Percentiles rank a stretch among this genome's conserved stretches.
phyloP scores from a whole-genome alignment of 345 rosid species.

The Arabidopsis arenosa region DNA sequence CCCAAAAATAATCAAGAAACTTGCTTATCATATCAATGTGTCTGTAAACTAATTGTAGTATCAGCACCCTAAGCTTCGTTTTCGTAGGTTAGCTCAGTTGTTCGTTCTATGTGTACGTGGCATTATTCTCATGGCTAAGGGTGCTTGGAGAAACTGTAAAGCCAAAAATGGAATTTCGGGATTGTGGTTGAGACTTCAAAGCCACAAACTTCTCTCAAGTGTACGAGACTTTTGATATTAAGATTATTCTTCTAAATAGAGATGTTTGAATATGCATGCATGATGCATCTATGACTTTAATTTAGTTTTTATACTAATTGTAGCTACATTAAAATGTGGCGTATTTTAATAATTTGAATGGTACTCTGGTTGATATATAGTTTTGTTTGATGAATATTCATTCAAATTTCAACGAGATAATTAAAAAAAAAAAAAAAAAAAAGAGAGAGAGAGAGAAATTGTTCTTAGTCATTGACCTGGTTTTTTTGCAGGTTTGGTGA shows the following conservation, averaged over 20 bases:
- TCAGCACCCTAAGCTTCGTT: slow-evolving; percentile 10
- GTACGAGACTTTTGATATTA: background rate
- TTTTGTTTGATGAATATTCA: background rate
- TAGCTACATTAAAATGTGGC: too few relatives aligned
- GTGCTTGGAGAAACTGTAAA: slow-evolving; percentile 1
- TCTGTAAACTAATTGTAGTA: background rate
- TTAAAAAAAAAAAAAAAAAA: background rate
- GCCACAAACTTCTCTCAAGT: background rate
- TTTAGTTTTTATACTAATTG: background rate
- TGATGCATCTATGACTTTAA: background rate
- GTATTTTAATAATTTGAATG: background rate
- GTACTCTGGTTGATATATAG: background rate
- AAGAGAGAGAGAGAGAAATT: background rate
- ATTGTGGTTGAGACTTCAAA: background rate
- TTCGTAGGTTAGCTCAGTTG: slow-evolving; percentile 31
- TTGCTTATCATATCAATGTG: background rate
- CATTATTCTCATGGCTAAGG: slow-evolving; percentile 25
- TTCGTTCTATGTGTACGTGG: slow-evolving; percentile 25
- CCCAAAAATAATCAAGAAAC: background rate
- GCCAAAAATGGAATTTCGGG: background rate
- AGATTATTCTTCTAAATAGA: background rate
- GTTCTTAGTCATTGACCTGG: background rate
- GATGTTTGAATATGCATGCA: background rate
- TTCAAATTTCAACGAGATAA: background rate
- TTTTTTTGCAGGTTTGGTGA: background rate